Evolutionary conservation across 2,329 filamentous ascomycete genomes (phyloP), one percentile per base, ranked within the genome.

Genomic region (Beauveria medogensis): DNA sequence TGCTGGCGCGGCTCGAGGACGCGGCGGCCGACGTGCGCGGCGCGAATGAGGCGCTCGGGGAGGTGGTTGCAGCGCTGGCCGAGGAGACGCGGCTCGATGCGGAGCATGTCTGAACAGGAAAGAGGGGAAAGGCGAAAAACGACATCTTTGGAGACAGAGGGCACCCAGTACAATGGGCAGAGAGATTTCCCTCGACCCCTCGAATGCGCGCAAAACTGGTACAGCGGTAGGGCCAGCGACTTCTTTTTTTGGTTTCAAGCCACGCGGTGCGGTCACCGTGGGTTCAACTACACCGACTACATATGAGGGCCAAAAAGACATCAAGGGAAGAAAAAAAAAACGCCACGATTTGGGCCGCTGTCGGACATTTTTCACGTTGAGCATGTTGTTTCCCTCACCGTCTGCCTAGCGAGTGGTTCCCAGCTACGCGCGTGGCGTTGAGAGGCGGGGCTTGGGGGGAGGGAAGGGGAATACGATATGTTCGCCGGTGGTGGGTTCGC

Each of bases 21-120:
- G 75, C 78, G 7, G 75, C 84, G 34, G 76, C 74, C 47, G 85
- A 87, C 68, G 75, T 86, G 43, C 77, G 78, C 59, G 76, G 74
- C 5, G 83, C 83, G 2, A 82, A 79, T 63, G 75, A 66, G 48
- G 75, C 80, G 61, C 72, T 85, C 59, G 75, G 72, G 14, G 75
- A 70, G 22, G 73, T 83, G 5, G 77, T 75, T 8, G 76, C 75
- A 18, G 78, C 80, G 59, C 66, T 85, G 26, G 80, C 78, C 3
- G 69, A 67, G 20, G 82, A 85, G 74, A 78, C 80, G 50, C 72
- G 80, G 63, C 70, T 71, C 2, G 75, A 76, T 3, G 77, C 79
- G 64, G 69, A 68, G 16, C 75, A 55, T 14, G 58, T 62, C 22
- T 62, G 41, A 52, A 10, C 1, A 26, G 12, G 46, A n/a, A n/a